These are phyloP conservation scores for Claviceps sorghi DNA, from an alignment of 2,329 filamentous ascomycete genomes.

Conservation along the genomic window DNA sequence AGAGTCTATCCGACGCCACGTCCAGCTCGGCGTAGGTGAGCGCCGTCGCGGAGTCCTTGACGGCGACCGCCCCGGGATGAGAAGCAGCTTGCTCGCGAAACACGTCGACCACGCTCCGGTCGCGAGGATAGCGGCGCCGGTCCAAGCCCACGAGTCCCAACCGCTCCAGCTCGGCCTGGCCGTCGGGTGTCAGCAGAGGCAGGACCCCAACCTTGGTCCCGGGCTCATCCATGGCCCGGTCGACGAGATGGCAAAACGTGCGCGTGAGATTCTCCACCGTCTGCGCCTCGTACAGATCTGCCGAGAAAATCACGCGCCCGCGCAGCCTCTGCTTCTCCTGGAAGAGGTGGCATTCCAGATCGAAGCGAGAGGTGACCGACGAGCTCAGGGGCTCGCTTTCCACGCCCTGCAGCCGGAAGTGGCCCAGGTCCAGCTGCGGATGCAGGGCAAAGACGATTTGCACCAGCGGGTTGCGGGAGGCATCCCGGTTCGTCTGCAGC, in stretches of 20 bases:
- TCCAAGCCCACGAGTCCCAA: conserved; percentile 10
- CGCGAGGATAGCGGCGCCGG: conserved; percentile 7
- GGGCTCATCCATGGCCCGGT: conserved; percentile 8
- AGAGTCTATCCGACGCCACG: conserved; percentile 8
- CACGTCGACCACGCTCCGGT: conserved; percentile 12
- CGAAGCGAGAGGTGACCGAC: conserved; percentile 8
- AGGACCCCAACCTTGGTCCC: conserved; percentile 1
- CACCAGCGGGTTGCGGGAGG: conserved; percentile 8
- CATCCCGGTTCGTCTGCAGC: conserved; percentile 6
- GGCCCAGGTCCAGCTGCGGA: conserved; percentile 10
- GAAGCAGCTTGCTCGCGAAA: conserved; percentile 11
- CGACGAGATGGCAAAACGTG: background rate
- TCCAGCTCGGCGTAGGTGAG: conserved; percentile 12
- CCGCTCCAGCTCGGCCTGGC: conserved; percentile 3
- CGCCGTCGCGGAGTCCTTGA: conserved; percentile 7
- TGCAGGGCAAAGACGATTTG: conserved; percentile 11
- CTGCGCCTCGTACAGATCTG: background rate
- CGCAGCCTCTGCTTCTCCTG: background rate
- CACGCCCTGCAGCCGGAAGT: conserved; percentile 8
- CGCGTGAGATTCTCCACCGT: background rate
- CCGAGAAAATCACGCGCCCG: background rate
- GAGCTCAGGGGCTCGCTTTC: conserved; percentile 4
- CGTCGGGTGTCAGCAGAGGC: background rate
- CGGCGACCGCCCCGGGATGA: conserved; percentile 7
- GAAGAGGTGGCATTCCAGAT: conserved; percentile 8